These are phyloP conservation scores for Gossypium turneri DNA, from an alignment of 345 rosid species.

Conservation along the genomic window DNA sequence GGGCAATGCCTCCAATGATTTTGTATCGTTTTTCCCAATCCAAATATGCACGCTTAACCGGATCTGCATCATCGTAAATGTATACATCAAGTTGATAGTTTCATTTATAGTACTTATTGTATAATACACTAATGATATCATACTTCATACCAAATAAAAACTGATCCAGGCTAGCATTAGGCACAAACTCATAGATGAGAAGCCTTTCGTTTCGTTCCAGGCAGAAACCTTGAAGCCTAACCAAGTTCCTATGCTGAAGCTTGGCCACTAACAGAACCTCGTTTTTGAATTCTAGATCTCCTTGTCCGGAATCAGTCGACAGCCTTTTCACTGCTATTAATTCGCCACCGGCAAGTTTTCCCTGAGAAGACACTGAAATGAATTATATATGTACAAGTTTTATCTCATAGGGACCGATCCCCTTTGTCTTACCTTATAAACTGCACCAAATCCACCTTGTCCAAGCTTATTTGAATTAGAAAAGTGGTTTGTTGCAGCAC, in stretches of 20 bases:
- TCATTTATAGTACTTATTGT: not conserved
- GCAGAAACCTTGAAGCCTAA: slow-evolving; percentile 31
- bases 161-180: slow-evolving; percentile 34
- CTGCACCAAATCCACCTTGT: slow-evolving; percentile 51
- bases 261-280: slow-evolving; percentile 31
- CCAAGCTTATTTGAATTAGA: slow-evolving; percentile 39
- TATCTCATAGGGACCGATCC: not conserved
- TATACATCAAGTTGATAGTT: not conserved
- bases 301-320: slow-evolving; percentile 24
- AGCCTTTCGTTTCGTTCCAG: slow-evolving; percentile 28
- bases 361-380: slow-evolving; percentile 20
- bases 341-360: slow-evolving; percentile 23
- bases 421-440: slow-evolving; percentile 32
- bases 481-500: slow-evolving; percentile 36
- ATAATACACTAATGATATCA: not conserved
- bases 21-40: slow-evolving; percentile 33
- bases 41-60: slow-evolving; percentile 11
- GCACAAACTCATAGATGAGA: slow-evolving; percentile 32
- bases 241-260: slow-evolving; percentile 41
- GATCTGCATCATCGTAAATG: slow-evolving; percentile 16
- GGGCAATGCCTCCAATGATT: slow-evolving; percentile 38
- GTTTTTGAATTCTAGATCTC: slow-evolving; percentile 35
- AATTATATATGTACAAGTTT: not conserved
- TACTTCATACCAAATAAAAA: slow-evolving; percentile 16
- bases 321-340: slow-evolving; percentile 37